Base-by-base conservation (phyloP, 495 filamentous ascomycete genomes). In the Elasticomyces elasticus region DNA sequence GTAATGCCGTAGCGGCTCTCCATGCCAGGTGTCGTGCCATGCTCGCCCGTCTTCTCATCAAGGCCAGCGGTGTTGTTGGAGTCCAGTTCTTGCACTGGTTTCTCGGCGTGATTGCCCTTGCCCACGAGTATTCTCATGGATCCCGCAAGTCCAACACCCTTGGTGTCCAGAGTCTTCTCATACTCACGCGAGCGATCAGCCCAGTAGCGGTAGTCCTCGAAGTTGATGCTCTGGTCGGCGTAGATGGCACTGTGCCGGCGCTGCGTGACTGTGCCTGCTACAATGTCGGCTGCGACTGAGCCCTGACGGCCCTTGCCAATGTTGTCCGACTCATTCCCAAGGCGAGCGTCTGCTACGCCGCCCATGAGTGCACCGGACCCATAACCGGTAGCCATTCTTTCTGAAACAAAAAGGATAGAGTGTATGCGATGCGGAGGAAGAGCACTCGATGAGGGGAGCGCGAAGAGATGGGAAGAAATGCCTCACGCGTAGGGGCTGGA, bases 121-220 rank as follows among this genome's bases (percentile, higher is more conserved):
- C 25, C 27, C 2, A 25, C 23, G 45, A 25, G 12, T 11, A 28
- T 31, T 17, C 24, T 49, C 3, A 12, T 12, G 19, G 22, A 15
- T 17, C 46, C 28, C 15, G 46, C n/a, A 20, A 49, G 28, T 11
- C 46, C 46, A 20, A 25, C 46, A 17, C 42, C 42, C 42, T 49
- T 95, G 24, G 46, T 33, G 19, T 37, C 20, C 22, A 51, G 7
- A 13, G 30, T 51, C 48, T 38, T 37, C 33, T 51, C 48, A 27
- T 38, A 51, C 30, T 64, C 66, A 22, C 74, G 69, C 24, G 71
- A 71, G 49, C 69, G 66, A 31, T 66, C 51, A 0, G 73, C 75
- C 51, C 71, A 75, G 67, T 76, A 74, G 26, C 68, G 58, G 60
- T 78, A 78, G 53, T 78, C 75, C 54, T 77, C 74, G 52, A 75